These are phyloP conservation scores for Alnus glutinosa DNA, from an alignment of 306 rosid species.

Conservation along the genomic window DNA sequence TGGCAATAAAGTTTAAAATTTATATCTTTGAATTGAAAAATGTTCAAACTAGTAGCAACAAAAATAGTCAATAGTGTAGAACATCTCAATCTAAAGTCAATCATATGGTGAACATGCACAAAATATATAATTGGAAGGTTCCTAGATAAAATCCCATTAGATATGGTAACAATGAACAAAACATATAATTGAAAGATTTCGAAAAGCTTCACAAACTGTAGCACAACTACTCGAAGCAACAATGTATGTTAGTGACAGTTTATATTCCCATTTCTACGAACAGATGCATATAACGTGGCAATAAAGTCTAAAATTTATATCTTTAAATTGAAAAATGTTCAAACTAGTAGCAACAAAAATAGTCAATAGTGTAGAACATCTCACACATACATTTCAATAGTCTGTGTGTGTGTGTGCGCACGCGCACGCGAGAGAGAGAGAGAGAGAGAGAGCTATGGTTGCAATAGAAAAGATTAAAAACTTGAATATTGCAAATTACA, in stretches of 20 bases:
- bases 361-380: background rate
- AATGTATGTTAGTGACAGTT: background rate
- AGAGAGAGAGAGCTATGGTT: background rate
- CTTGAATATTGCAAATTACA: conserved; percentile 55
- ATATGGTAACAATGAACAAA: background rate
- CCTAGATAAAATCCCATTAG: background rate
- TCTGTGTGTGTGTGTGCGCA: background rate
- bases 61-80: background rate
- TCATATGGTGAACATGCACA: background rate
- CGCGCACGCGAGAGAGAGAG: background rate
- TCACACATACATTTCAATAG: background rate
- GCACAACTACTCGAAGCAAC: background rate
- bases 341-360: background rate
- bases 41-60: background rate
- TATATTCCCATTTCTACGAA: background rate
- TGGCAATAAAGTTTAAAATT: background rate
- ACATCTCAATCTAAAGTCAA: background rate
- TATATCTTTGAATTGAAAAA: background rate
- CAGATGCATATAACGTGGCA: background rate
- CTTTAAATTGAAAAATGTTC: background rate
- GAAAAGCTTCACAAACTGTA: background rate
- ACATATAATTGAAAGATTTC: background rate
- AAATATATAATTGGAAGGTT: background rate
- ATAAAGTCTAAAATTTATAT: background rate
- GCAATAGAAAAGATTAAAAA: conserved; percentile 25